Conservation (phyloP, 768 basidiomycete species). For the Lactarius vividus region DNA sequence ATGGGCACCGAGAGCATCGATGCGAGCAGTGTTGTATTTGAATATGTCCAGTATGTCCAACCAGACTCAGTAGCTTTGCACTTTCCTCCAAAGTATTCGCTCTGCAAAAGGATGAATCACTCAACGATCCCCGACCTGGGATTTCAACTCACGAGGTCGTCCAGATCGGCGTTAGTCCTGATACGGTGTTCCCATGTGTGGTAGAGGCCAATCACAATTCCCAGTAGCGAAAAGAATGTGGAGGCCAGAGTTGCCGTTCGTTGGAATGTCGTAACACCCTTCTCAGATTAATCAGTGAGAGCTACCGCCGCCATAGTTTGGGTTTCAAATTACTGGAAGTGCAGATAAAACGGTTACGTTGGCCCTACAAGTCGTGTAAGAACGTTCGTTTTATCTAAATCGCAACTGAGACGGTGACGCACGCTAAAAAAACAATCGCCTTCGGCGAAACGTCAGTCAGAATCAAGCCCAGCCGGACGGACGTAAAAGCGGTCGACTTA, state of each 20-base stretch:
- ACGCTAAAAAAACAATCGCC: slow-evolving; percentile 20
- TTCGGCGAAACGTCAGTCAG: slow-evolving; percentile 1
- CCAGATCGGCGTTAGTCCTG: slow-evolving; percentile 7
- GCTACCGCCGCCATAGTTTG: too few relatives aligned
- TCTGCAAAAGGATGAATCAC: neutral
- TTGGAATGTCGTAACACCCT: slow-evolving; percentile 18
- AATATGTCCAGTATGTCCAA: neutral
- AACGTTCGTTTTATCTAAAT: neutral
- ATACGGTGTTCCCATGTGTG: slow-evolving; percentile 13
- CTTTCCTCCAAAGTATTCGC: slow-evolving; percentile 7
- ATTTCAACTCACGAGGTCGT: slow-evolving; percentile 11
- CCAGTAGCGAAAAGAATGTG: slow-evolving; percentile 7
- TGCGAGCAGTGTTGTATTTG: slow-evolving; percentile 14
- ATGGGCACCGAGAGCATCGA: slow-evolving; percentile 16
- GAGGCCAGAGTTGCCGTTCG: slow-evolving; percentile 6
- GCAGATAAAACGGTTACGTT: slow-evolving; percentile 10
- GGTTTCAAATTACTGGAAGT: slow-evolving; percentile 8
- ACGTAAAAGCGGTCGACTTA: neutral
- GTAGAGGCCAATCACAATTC: slow-evolving; percentile 13
- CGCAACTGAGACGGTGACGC: neutral
- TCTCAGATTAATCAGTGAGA: neutral
- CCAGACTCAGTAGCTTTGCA: neutral
- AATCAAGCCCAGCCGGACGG: neutral
- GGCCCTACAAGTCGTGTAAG: slow-evolving; percentile 1
- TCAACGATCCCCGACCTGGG: neutral